Evolutionary conservation across 2,329 filamentous ascomycete genomes (phyloP), one percentile per base, ranked within the genome.

Genomic region (Elsinoe necatrix): DNA sequence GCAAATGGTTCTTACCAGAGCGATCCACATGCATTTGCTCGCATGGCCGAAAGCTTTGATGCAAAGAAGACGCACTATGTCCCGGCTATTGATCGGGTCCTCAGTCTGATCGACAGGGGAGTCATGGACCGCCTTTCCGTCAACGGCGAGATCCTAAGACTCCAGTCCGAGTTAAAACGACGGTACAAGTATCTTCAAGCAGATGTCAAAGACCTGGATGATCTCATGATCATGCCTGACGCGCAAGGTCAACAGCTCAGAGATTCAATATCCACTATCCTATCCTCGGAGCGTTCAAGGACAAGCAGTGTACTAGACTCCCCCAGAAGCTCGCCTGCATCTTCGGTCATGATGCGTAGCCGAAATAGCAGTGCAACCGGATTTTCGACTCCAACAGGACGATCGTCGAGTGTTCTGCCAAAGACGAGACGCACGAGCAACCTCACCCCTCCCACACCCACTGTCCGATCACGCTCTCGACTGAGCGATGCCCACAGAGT

Each of bases 61-160:
- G 89, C 87, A 42, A 98, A 97, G 77, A 95, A 92, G 71, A 83
- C 83, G 58, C 92, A 97, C 69, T 98, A 97, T 66, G 87, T 90
- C 1, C 89, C 91, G 8, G 92, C 93, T 1, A 95, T 98, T 67
- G 89, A 93, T 68, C 82, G 91, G 41, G 89, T 98, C 6, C 74
- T 97, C 16, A 84, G 86, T 37, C 95, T 97, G 67, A 96, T 97
- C 52, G 89, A 96, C 64, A 92, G 89, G 67, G 93, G 93, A n/a
- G 86, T 97, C 65, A 87, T 88, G 67, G 90, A 97, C 66, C 83
- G 93, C n/a, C 77, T 96, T 51, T 97, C 93, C 0, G 89, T 97
- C 56, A 97, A 98, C 67, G 93, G 93, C 43, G 93, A 97, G 71
- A 93, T 97, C 60, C 72, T 97, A 25, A 83, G 90, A 43, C 76